Conservation (phyloP, 192 early-diverging fungal genomes). For the Coemansia nantahalensis region DNA sequence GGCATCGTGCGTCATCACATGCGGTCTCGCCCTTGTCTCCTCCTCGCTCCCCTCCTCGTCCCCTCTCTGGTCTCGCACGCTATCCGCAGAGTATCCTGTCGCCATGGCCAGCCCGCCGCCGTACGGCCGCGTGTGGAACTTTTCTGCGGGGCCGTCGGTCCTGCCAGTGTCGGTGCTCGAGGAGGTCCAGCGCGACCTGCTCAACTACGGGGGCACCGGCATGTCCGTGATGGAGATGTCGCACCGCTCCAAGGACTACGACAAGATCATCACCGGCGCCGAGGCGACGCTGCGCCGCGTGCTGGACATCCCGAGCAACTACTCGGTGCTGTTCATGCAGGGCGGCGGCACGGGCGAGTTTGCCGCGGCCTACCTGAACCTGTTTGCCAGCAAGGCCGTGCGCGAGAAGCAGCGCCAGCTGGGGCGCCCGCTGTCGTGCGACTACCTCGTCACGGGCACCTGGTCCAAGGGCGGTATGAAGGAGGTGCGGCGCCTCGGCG, state of each 20-base stretch:
- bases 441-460: slow-evolving; percentile 88
- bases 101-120: slow-evolving; percentile 4
- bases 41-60: no score
- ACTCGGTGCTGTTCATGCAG: slow-evolving; percentile 91
- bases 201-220: slow-evolving; percentile 79
- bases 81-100: no score
- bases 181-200: slow-evolving; percentile 77
- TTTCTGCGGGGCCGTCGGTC: slow-evolving; percentile 89
- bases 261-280: slow-evolving; percentile 68
- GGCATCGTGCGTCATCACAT: no score
- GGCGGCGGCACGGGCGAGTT: slow-evolving; percentile 95
- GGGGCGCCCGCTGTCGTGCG: slow-evolving; percentile 59
- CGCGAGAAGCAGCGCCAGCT: slow-evolving; percentile 47
- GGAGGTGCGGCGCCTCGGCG: slow-evolving; percentile 84
- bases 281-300: slow-evolving; percentile 69
- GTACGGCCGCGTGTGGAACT: slow-evolving; percentile 63
- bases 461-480: slow-evolving; percentile 87
- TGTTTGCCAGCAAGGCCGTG: slow-evolving; percentile 62
- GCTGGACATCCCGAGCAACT: slow-evolving; percentile 84
- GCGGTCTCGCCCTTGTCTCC: no score
- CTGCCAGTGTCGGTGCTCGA: slow-evolving; percentile 82
- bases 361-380: slow-evolving; percentile 84
- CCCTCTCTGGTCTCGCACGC: no score
- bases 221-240: slow-evolving; percentile 95
- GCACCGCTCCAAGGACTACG: slow-evolving; percentile 86